Evolutionary conservation across 768 basidiomycete species (phyloP).

Genomic region (Boletus sp.): DNA sequence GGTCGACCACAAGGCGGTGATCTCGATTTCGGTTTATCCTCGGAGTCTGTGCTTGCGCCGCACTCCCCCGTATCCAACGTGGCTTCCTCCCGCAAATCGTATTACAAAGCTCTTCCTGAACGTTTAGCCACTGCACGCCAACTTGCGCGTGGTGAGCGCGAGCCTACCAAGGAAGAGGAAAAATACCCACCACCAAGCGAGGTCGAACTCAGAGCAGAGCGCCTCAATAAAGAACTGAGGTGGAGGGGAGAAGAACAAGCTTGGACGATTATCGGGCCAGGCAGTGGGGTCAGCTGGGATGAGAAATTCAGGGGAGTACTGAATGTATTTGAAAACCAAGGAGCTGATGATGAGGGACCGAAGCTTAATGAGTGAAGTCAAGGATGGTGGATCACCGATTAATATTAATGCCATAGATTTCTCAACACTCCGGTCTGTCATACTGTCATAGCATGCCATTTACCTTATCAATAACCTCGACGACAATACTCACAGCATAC

Average conservation of each 20-base stretch:
- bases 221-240: constrained; percentile 82
- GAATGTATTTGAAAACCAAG: constrained; percentile 54
- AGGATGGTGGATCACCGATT: not conserved
- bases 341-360: constrained; percentile 1
- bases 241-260: constrained; percentile 81
- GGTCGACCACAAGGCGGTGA: constrained; percentile 42
- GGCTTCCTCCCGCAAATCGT: constrained; percentile 66
- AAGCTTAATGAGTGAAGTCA: not conserved
- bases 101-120: constrained; percentile 66
- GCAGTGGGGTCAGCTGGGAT: constrained; percentile 70
- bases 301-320: constrained; percentile 60
- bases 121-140: constrained; percentile 71
- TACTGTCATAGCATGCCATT: not conserved
- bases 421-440: too few relatives aligned
- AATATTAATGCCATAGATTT: not conserved
- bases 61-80: constrained; percentile 59
- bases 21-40: constrained; percentile 67
- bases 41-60: constrained; percentile 68
- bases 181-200: constrained; percentile 81
- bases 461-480: not conserved
- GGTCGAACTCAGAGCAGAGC: constrained; percentile 82
- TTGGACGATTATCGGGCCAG: constrained; percentile 72
- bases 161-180: constrained; percentile 82
- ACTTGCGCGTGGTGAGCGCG: constrained; percentile 67
- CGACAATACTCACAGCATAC: not conserved